phyloP scores from a whole-genome alignment of 768 basidiomycete genomes.

The Phlebiopsis flavidoalba region DNA sequence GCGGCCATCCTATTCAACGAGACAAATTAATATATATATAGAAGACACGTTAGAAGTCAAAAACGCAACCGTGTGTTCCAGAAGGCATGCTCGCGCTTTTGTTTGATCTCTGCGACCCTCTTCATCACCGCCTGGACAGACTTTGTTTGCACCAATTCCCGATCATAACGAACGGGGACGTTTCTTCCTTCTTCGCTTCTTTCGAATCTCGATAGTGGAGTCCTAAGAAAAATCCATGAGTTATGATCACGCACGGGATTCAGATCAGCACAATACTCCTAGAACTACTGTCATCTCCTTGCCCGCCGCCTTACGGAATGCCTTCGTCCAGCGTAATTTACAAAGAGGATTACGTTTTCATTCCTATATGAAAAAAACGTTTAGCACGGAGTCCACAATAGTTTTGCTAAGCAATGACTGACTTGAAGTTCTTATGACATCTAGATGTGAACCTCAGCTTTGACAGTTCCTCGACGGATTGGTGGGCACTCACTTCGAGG shows the following conservation, averaged over 20 bases:
- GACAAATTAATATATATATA: background rate
- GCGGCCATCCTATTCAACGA: slow-evolving; percentile 64
- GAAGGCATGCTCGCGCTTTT: slow-evolving; percentile 87
- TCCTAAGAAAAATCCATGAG: slow-evolving; percentile 48
- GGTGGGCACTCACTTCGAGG: slow-evolving; percentile 73
- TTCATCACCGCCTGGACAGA: slow-evolving; percentile 98
- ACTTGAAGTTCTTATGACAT: slow-evolving; percentile 99
- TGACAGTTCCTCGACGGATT: background rate
- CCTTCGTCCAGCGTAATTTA: slow-evolving; percentile 99
- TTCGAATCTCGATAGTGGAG: slow-evolving; percentile 98
- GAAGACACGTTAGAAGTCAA: background rate
- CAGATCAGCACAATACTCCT: slow-evolving; percentile 25
- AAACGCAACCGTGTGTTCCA: slow-evolving; percentile 84
- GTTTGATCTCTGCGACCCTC: slow-evolving; percentile 87
- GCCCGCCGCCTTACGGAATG: slow-evolving; percentile 96
- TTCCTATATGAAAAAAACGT: slow-evolving; percentile 49
- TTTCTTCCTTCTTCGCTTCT: slow-evolving; percentile 98
- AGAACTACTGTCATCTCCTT: slow-evolving; percentile 99
- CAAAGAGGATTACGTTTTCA: slow-evolving; percentile 98
- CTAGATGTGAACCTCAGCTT: slow-evolving; percentile 32
- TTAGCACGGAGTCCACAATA: background rate
- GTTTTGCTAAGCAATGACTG: slow-evolving; percentile 19
- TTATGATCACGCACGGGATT: background rate
- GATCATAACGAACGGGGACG: slow-evolving; percentile 94
- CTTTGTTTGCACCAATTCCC: slow-evolving; percentile 83